These are phyloP conservation scores for Talaromyces sp. DNA, from an alignment of 2,329 filamentous ascomycete genomes.

Conservation along the genomic window DNA sequence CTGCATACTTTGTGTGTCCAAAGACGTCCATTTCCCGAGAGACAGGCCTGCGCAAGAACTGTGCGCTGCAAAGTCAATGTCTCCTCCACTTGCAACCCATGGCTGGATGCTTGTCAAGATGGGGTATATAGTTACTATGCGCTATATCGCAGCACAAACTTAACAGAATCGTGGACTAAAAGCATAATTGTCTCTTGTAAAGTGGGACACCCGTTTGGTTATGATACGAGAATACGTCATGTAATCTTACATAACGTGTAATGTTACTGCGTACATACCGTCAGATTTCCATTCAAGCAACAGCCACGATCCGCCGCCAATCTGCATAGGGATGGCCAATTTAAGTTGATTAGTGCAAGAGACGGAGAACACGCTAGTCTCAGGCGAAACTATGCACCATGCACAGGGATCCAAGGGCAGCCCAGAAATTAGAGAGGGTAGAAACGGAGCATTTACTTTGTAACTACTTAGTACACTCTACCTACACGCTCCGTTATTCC, in stretches of 20 bases:
- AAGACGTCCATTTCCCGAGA: not conserved
- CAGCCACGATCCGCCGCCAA: slow-evolving; percentile 17
- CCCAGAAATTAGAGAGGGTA: not conserved
- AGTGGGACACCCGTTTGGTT: not conserved
- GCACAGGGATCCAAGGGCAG: not conserved
- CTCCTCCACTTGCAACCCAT: not conserved
- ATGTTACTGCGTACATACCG: not conserved
- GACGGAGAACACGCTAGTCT: not conserved
- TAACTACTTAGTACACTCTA: not conserved
- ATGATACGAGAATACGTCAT: not conserved
- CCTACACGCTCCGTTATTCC: not conserved
- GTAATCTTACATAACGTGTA: not conserved
- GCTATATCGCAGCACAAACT: not conserved
- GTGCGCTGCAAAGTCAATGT: not conserved
- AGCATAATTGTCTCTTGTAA: not conserved
- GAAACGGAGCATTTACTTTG: slow-evolving; percentile 2
- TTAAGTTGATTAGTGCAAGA: not conserved
- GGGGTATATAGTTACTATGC: not conserved
- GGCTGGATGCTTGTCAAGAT: not conserved
- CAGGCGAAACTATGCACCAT: not conserved
- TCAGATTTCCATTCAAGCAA: not conserved
- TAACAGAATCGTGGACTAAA: not conserved
- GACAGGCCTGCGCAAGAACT: not conserved
- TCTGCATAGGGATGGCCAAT: slow-evolving; percentile 10
- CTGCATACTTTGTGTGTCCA: not conserved